A percentile compares a stretch with the other conserved stretches of the same genome.
Conservation (phyloP, 345 rosid genomes). For the Euclidium syriacum region DNA sequence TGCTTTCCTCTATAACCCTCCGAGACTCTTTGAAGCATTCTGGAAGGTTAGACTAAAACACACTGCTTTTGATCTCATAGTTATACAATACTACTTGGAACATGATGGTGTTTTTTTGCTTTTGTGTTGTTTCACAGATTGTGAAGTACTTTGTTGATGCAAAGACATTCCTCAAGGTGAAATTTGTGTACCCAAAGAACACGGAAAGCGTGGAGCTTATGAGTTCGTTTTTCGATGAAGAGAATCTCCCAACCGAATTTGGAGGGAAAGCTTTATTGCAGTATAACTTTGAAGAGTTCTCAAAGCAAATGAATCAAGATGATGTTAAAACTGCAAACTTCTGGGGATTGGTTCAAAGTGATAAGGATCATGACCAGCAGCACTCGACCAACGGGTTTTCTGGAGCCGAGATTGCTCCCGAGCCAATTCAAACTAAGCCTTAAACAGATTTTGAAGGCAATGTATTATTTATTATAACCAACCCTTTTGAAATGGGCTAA, state of each 20-base stretch:
- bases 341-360: conserved; percentile 53
- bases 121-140: conserved; percentile 38
- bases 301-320: conserved; percentile 66
- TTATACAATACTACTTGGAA: background rate
- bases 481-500: background rate
- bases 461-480: background rate
- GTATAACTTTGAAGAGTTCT: conserved; percentile 84
- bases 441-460: conserved; percentile 2
- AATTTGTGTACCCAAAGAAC: conserved; percentile 90
- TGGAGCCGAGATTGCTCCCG: conserved; percentile 58
- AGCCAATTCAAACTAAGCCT: conserved; percentile 36
- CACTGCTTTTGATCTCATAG: background rate
- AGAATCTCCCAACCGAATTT: conserved; percentile 76
- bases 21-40: conserved; percentile 88
- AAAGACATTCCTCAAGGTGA: conserved; percentile 83
- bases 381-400: conserved; percentile 31
- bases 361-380: conserved; percentile 19
- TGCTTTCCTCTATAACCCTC: conserved; percentile 93
- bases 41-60: conserved; percentile 70
- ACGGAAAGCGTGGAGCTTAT: conserved; percentile 71
- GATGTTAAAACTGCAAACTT: conserved; percentile 56
- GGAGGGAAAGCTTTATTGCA: conserved; percentile 73
- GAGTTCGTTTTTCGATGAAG: conserved; percentile 67
- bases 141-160: conserved; percentile 87
- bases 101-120: background rate